phyloP scores from a whole-genome alignment of 1,284 basidiomycete genomes.

The Leccinum subatratum region DNA sequence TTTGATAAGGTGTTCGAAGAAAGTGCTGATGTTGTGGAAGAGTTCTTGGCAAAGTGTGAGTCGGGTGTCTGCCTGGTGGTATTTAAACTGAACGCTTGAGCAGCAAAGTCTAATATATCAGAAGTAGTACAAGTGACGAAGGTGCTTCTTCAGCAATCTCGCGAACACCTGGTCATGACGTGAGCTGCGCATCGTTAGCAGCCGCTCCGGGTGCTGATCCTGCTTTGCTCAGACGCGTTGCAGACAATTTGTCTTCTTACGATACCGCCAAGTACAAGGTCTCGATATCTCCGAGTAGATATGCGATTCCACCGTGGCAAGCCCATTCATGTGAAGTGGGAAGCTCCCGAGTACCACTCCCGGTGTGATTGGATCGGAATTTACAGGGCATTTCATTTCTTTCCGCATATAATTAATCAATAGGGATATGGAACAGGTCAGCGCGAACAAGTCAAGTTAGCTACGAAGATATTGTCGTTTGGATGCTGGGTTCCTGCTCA shows the following conservation, averaged over 20 bases:
- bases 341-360: constrained; percentile 82
- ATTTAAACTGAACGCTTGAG: constrained; percentile 4
- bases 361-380: constrained; percentile 97
- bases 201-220: background rate
- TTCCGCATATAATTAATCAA: constrained; percentile 4
- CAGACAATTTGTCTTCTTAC: constrained; percentile 74
- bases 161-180: constrained; percentile 87
- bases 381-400: constrained; percentile 49
- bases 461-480: constrained; percentile 83
- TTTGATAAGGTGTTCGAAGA: constrained; percentile 95
- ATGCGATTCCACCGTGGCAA: constrained; percentile 85
- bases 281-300: constrained; percentile 44
- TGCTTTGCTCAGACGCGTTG: constrained; percentile 58
- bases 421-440: constrained; percentile 50
- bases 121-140: constrained; percentile 91
- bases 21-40: constrained; percentile 85
- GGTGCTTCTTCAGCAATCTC: constrained; percentile 83
- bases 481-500: constrained; percentile 94
- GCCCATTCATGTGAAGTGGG: constrained; percentile 83
- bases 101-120: constrained; percentile 58
- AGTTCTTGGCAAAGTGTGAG: constrained; percentile 86
- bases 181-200: constrained; percentile 37
- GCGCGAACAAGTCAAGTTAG: constrained; percentile 79
- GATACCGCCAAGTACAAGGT: constrained; percentile 80
- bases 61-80: constrained; percentile 6